phyloP scores from a whole-genome alignment of 306 rosid species.

The Notholithocarpus densiflorus region DNA sequence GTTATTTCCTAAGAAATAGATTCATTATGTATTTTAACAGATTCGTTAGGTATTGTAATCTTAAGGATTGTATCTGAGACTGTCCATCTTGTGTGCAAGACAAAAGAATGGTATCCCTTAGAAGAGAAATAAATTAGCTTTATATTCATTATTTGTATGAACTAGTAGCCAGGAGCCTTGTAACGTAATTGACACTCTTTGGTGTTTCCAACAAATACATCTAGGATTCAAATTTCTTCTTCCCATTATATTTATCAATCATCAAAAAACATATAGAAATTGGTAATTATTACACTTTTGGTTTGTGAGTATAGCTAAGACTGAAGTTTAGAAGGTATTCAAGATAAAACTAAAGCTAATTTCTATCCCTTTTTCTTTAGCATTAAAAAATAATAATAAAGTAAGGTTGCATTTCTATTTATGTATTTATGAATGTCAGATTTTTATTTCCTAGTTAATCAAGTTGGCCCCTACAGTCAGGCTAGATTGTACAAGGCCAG shows the following conservation, averaged over 20 bases:
- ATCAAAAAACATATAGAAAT: background rate
- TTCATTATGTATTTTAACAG: background rate
- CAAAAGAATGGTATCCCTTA: no score
- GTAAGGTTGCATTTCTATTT: background rate
- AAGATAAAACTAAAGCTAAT: background rate
- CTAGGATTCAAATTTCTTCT: no score
- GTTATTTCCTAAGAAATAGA: background rate
- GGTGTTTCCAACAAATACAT: no score
- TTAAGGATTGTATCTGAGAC: no score
- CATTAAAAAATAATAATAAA: background rate
- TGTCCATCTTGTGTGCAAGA: no score
- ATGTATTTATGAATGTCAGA: background rate
- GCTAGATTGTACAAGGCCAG: no score
- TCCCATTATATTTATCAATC: no score
- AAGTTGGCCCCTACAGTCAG: background rate
- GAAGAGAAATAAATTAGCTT: no score
- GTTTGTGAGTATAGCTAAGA: background rate
- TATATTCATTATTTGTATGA: background rate
- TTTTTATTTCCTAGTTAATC: background rate
- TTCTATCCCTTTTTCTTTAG: background rate
- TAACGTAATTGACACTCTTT: no score
- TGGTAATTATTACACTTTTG: background rate
- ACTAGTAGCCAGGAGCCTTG: no score
- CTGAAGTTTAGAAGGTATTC: background rate
- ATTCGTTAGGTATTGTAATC: background rate